These are phyloP conservation scores for Teratosphaeria gauchensis DNA, from an alignment of 2,329 filamentous ascomycete species.

Conservation along the genomic window DNA sequence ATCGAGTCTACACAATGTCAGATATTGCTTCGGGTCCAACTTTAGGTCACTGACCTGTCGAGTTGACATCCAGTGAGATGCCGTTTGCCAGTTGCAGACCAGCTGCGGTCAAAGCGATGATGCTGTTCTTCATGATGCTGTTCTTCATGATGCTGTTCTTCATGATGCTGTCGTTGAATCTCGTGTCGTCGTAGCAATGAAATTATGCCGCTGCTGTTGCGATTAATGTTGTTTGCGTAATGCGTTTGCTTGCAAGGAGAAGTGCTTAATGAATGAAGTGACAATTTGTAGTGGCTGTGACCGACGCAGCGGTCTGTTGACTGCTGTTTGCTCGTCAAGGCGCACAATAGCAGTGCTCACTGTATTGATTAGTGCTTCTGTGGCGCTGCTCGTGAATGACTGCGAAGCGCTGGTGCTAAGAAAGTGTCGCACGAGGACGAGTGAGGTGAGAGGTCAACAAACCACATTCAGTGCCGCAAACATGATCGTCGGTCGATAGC, in stretches of 20 bases:
- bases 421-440: neutral
- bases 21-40: neutral
- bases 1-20: slow-evolving; percentile 18
- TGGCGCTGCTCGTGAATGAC: neutral
- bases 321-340: neutral
- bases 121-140: neutral
- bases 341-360: neutral
- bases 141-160: neutral
- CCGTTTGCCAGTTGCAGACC: neutral
- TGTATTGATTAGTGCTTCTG: neutral
- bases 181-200: neutral
- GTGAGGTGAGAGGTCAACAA: neutral
- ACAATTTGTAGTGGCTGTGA: neutral
- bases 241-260: neutral
- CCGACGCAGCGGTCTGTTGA: neutral
- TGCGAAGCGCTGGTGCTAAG: neutral
- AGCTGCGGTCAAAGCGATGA: neutral
- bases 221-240: neutral
- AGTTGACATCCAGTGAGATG: slow-evolving; percentile 5
- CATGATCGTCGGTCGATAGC: neutral
- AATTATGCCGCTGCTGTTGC: neutral
- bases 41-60: neutral
- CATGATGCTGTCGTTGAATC: too few species aligned
- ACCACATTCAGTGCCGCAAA: neutral
- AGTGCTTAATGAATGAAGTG: neutral